Conservation (phyloP, 2,329 filamentous ascomycete species). For the Gaeumannomyces sp. region DNA sequence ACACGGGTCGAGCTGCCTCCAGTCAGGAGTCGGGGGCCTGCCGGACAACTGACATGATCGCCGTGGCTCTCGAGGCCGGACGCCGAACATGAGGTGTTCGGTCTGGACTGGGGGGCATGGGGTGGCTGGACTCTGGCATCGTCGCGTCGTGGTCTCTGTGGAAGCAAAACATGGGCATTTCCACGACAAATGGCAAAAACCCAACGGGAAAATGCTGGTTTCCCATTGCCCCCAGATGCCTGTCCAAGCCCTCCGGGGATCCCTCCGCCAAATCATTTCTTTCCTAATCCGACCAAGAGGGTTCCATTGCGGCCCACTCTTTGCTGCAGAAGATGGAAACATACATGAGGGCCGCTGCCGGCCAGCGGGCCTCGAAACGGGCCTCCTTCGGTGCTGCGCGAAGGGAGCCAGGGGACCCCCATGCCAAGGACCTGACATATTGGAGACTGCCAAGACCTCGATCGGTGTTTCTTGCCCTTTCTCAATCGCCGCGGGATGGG, state of each 20-base stretch:
- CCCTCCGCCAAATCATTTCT: not conserved
- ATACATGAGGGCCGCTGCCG: not conserved
- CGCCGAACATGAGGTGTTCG: not conserved
- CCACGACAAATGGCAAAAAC: not conserved
- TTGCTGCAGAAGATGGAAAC: not conserved
- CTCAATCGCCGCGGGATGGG: too few species aligned
- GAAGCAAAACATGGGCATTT: not conserved
- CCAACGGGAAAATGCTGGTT: not conserved
- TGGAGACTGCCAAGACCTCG: constrained; percentile 16
- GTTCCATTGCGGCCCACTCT: not conserved
- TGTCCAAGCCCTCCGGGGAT: not conserved
- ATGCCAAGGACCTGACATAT: constrained; percentile 11
- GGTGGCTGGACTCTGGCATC: not conserved
- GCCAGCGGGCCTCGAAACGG: not conserved
- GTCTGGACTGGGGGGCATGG: not conserved
- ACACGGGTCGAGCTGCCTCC: too few species aligned
- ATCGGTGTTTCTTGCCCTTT: constrained; percentile 5
- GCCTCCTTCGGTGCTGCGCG: not conserved
- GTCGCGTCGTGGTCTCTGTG: too few species aligned
- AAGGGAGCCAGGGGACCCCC: constrained; percentile 6
- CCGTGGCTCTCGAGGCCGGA: not conserved
- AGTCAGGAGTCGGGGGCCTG: not conserved
- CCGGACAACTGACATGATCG: not conserved
- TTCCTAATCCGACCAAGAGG: not conserved
- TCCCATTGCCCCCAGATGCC: not conserved